Conservation (phyloP, 345 rosid genomes). For the Excoecaria cochinchinensis region DNA sequence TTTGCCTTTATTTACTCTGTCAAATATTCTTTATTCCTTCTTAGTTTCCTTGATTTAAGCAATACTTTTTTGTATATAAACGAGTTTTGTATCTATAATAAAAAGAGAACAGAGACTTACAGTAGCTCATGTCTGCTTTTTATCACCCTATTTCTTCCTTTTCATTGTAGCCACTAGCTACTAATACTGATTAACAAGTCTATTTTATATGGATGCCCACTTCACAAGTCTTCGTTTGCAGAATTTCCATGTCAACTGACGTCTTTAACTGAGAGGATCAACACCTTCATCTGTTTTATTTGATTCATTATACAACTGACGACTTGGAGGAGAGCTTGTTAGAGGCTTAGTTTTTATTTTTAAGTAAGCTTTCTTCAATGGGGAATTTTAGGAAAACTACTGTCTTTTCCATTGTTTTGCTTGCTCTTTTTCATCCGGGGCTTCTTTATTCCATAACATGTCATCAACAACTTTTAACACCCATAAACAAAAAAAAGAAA, state of each 20-base stretch:
- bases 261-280: background rate
- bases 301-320: background rate
- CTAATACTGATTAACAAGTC: too few relatives aligned
- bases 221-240: background rate
- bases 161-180: too few relatives aligned
- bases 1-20: too few relatives aligned
- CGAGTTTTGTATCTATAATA: too few relatives aligned
- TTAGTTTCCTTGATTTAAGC: too few relatives aligned
- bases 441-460: background rate
- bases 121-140: too few relatives aligned
- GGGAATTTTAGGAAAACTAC: background rate
- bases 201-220: background rate
- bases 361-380: background rate
- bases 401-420: background rate
- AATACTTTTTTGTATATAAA: too few relatives aligned
- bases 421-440: background rate
- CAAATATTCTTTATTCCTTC: too few relatives aligned
- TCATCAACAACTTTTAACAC: too few relatives aligned
- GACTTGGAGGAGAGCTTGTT: background rate
- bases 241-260: constrained; percentile 12
- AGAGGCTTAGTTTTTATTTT: background rate
- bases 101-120: too few relatives aligned
- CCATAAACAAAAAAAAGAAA: too few relatives aligned
- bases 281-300: background rate
- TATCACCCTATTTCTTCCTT: too few relatives aligned